A percentile compares a stretch with the other conserved stretches of the same genome.
phyloP scores from a whole-genome alignment of 306 rosid genomes.

The Vachellia collinsii region DNA sequence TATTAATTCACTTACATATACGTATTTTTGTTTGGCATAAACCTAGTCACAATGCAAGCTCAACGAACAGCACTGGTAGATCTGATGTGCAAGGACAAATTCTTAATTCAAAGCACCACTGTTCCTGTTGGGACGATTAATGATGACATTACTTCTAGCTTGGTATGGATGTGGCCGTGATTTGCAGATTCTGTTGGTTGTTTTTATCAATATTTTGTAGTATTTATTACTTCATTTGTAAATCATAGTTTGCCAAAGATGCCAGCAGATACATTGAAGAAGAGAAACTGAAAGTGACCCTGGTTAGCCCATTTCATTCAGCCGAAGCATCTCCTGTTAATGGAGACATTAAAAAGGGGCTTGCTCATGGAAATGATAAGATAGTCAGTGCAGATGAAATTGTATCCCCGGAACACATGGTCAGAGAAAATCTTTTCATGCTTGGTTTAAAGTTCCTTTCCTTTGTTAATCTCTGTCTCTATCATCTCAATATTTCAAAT shows the following conservation, averaged over 20 bases:
- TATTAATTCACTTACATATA: conserved; percentile 26
- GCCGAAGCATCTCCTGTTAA: conserved; percentile 59
- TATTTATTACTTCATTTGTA: conserved; percentile 26
- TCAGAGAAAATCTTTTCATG: conserved; percentile 48
- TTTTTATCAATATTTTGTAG: conserved; percentile 33
- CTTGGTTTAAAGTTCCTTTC: conserved; percentile 32
- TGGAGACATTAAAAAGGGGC: conserved; percentile 55
- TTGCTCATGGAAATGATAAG: conserved; percentile 48
- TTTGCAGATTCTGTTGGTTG: not conserved
- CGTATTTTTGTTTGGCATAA: conserved; percentile 32
- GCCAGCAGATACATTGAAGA: conserved; percentile 70
- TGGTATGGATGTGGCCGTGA: conserved; percentile 56
- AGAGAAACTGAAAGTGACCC: conserved; percentile 76
- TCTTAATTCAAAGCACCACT: conserved; percentile 78
- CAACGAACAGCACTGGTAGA: conserved; percentile 58
- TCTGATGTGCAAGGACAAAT: conserved; percentile 85
- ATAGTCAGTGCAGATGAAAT: conserved; percentile 44
- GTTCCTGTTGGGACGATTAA: conserved; percentile 66
- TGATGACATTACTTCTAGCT: conserved; percentile 70
- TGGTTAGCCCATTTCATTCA: conserved; percentile 59
- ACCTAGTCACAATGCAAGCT: conserved; percentile 86
- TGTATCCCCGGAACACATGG: conserved; percentile 46
- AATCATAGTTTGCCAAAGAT: conserved; percentile 75
- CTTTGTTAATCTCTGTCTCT: conserved; percentile 26
- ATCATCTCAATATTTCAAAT: conserved; percentile 36